These are phyloP conservation scores for Eutypella sp. DNA, from an alignment of 2,329 filamentous ascomycete genomes.

Conservation along the genomic window DNA sequence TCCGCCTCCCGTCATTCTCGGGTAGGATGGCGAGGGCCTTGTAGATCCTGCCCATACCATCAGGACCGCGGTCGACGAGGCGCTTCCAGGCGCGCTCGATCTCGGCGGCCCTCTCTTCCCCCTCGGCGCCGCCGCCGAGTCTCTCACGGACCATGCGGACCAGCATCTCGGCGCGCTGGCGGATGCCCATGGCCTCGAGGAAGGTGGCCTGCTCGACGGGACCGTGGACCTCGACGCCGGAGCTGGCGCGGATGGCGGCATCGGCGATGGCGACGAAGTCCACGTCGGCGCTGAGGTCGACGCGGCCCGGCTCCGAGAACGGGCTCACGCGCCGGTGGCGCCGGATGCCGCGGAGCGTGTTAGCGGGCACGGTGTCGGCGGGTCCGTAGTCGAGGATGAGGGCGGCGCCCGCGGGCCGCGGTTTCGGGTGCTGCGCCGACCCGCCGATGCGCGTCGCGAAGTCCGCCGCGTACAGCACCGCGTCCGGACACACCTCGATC, in stretches of 20 bases:
- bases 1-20: slow-evolving; percentile 65
- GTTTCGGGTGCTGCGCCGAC: slow-evolving; percentile 47
- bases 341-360: slow-evolving; percentile 86
- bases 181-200: slow-evolving; percentile 75
- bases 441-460: slow-evolving; percentile 84
- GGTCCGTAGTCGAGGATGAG: slow-evolving; percentile 97
- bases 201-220: slow-evolving; percentile 83
- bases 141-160: slow-evolving; percentile 32
- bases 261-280: slow-evolving; percentile 88
- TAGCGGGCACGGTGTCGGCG: slow-evolving; percentile 69
- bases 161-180: slow-evolving; percentile 67
- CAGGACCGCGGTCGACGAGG: slow-evolving; percentile 74
- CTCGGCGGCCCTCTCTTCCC: slow-evolving; percentile 47
- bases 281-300: slow-evolving; percentile 88
- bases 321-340: slow-evolving; percentile 72
- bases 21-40: slow-evolving; percentile 90
- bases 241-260: slow-evolving; percentile 67
- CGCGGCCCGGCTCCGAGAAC: slow-evolving; percentile 72
- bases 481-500: slow-evolving; percentile 88
- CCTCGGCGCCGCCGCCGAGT: slow-evolving; percentile 19
- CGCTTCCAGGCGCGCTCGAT: slow-evolving; percentile 74
- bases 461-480: slow-evolving; percentile 71
- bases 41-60: slow-evolving; percentile 92
- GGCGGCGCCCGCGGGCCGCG: slow-evolving; percentile 71
- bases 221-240: slow-evolving; percentile 85